A percentile compares a stretch with the other conserved stretches of the same genome.
phyloP scores from a whole-genome alignment of 2,329 filamentous ascomycete genomes.

The Raffaelea arxii region DNA sequence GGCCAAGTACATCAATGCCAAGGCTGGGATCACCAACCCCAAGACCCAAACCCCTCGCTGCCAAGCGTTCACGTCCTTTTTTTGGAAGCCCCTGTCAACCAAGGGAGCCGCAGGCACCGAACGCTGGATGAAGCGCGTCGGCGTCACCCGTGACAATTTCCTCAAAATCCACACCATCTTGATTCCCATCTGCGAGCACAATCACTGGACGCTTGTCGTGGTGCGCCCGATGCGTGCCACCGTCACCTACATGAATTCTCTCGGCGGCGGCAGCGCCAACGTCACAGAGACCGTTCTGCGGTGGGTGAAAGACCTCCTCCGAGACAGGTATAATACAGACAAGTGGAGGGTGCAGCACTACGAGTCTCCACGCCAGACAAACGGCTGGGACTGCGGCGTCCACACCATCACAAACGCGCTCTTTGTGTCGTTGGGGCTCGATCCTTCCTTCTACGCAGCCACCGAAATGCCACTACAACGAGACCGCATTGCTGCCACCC shows the following conservation, averaged over 20 bases:
- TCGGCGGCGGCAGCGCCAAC: conserved; percentile 32
- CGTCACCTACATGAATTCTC: conserved; percentile 62
- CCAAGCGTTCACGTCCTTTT: conserved; percentile 55
- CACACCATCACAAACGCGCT: conserved; percentile 67
- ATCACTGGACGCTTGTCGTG: conserved; percentile 65
- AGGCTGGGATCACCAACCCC: conserved; percentile 39
- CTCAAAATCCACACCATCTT: conserved; percentile 57
- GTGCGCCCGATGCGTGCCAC: conserved; percentile 50
- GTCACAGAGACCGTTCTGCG: conserved; percentile 33
- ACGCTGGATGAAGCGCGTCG: conserved; percentile 46
- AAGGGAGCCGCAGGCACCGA: conserved; percentile 37
- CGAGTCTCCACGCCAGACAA: conserved; percentile 47
- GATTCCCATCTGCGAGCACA: conserved; percentile 54
- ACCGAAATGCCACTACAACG: conserved; percentile 50
- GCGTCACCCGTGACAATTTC: conserved; percentile 50
- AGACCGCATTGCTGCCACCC: conserved; percentile 51
- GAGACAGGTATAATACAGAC: conserved; percentile 44
- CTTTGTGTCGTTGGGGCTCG: conserved; percentile 45
- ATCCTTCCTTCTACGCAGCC: conserved; percentile 40
- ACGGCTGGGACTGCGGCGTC: conserved; percentile 67
- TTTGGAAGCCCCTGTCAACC: conserved; percentile 45
- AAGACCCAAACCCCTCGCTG: conserved; percentile 44
- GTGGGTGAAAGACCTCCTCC: conserved; percentile 51
- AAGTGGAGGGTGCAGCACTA: conserved; percentile 46
- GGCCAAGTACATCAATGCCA: conserved; percentile 47